phyloP scores from a whole-genome alignment of 2,329 filamentous ascomycete genomes.

The Xylariaceae sp. region DNA sequence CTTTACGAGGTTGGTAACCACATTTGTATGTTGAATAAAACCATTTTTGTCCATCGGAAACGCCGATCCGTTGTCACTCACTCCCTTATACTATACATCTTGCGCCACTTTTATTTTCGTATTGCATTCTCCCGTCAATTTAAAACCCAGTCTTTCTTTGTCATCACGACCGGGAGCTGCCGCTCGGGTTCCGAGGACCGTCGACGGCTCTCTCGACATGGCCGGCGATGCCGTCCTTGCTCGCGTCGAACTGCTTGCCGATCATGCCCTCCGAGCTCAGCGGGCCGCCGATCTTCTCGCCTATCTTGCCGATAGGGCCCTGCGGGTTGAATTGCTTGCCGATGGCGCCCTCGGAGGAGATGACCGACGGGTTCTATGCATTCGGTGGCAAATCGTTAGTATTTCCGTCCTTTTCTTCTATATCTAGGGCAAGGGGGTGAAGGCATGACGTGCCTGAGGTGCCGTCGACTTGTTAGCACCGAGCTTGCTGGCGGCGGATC shows the following conservation, averaged over 20 bases:
- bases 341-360: slow-evolving; percentile 10
- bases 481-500: slow-evolving; percentile 5
- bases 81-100: too few relatives aligned
- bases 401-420: not conserved
- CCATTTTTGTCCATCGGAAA: too few relatives aligned
- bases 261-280: slow-evolving; percentile 8
- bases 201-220: slow-evolving; percentile 12
- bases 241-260: slow-evolving; percentile 11
- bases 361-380: slow-evolving; percentile 9
- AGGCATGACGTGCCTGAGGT: too few relatives aligned
- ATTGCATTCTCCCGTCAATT: too few relatives aligned
- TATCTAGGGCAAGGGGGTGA: not conserved
- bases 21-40: too few relatives aligned
- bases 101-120: too few relatives aligned
- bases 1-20: too few relatives aligned
- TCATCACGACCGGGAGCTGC: slow-evolving; percentile 4
- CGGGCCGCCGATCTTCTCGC: slow-evolving; percentile 12
- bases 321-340: slow-evolving; percentile 12
- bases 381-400: not conserved
- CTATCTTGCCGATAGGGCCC: slow-evolving; percentile 10
- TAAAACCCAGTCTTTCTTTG: too few relatives aligned
- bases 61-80: too few relatives aligned
- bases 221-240: slow-evolving; percentile 11
- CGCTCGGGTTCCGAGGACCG: slow-evolving; percentile 11
- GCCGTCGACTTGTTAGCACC: slow-evolving; percentile 11